phyloP scores from a whole-genome alignment of 2,329 filamentous ascomycete genomes.

The Trichophyton verrucosum region DNA sequence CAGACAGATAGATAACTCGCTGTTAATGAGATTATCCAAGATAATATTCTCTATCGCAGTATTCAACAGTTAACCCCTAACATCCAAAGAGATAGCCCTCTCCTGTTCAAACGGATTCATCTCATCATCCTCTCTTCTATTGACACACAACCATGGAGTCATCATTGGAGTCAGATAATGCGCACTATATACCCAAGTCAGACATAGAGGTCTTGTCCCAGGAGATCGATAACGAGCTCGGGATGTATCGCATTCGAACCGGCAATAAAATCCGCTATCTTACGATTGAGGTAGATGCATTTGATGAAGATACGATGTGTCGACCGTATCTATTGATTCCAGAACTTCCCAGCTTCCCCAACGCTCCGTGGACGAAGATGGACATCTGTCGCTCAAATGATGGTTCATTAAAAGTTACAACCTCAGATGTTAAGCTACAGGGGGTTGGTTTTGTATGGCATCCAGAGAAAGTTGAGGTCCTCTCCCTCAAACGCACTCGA shows the following conservation, averaged over 20 bases:
- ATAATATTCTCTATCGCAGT: too few species aligned
- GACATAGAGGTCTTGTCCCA: slow-evolving; percentile 2
- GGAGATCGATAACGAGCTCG: neutral
- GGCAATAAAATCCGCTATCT: slow-evolving; percentile 13
- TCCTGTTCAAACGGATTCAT: too few species aligned
- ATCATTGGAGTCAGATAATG: neutral
- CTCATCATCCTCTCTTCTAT: neutral
- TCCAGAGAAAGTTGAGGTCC: neutral
- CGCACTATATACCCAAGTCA: neutral
- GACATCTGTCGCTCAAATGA: slow-evolving; percentile 13
- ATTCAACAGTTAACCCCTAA: too few species aligned
- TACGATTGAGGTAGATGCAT: slow-evolving; percentile 16
- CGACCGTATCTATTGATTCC: slow-evolving; percentile 23
- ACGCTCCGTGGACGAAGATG: slow-evolving; percentile 18
- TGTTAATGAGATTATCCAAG: too few species aligned
- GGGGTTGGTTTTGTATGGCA: neutral
- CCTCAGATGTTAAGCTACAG: neutral
- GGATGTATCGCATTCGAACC: neutral
- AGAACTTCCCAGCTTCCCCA: slow-evolving; percentile 18
- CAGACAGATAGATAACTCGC: too few species aligned
- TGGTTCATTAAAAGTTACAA: neutral
- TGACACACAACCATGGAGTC: neutral
- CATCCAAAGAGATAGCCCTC: too few species aligned
- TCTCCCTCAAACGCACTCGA: neutral
- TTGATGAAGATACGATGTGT: slow-evolving; percentile 23